Evolutionary conservation across 2,329 filamentous ascomycete genomes (phyloP), one percentile per base, ranked within the genome.

Genomic region (Teratosphaeria viscida): DNA sequence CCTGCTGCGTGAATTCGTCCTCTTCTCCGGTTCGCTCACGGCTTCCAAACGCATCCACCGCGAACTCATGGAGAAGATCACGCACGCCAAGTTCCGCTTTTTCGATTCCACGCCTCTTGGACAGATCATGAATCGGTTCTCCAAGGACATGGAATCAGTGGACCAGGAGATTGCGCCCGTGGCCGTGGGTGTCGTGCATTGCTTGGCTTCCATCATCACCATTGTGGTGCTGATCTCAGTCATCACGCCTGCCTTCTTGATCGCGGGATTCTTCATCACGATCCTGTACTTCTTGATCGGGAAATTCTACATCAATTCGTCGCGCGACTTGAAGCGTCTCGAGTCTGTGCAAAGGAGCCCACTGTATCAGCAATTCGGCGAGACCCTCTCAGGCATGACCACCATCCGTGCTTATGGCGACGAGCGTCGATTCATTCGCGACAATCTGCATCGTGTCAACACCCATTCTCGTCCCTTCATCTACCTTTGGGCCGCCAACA

Each of bases 51-150:
- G 85, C 66, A 85, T 99, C 23, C 94, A 99, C 72, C 81, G 86
- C 65, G 79, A 83, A 39, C 79, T 99, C 58, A 87, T 99, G 72
- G 81, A 83, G 32, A 81, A 88, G 1, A 85, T 99, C 27, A 88
- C 90, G 14, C 85, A 92, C 65, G 94, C 94, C 34, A 92, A 91
- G 72, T 97, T 99, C 80, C 91, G 89, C 71, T 99, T 99, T 77
- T 99, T 99, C 70, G 94, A 99, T 70, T 88, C 92, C 1, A 99
- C 94, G 0, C 94, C 94, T 2, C 82, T 97, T 0, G 94, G 94
- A 12, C 92, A 96, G 74, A 81, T 99, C 68, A 97, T 97, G 87
- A 99, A 99, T 75, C 85, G 94, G 23, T 99, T 99, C 77, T 97
- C 92, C 72, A 97, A 97, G 75, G 94, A 99, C 72, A 83, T 99